Conservation (phyloP, 345 rosid genomes). For the Gossypium thurberi region DNA sequence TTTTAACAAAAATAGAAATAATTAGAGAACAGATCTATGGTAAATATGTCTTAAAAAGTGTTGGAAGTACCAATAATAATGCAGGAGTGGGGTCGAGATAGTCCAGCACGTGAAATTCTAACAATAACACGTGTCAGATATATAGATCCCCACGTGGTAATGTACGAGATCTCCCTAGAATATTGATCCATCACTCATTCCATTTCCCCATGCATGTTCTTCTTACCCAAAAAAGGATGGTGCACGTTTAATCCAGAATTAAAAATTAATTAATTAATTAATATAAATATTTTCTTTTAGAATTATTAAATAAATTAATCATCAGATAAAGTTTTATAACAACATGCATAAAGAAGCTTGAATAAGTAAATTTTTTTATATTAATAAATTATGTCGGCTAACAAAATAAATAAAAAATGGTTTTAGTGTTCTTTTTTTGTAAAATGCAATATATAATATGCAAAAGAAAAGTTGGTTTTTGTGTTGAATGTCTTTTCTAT, state of each 20-base stretch:
- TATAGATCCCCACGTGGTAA: background rate
- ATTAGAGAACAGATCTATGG: background rate
- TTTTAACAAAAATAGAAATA: background rate
- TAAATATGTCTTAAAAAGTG: background rate
- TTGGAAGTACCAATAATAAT: background rate
- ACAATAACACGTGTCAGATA: background rate
- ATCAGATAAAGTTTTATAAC: background rate
- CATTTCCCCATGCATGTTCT: background rate
- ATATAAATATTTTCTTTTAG: background rate
- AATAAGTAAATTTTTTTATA: background rate
- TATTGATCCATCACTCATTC: background rate
- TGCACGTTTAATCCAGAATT: background rate
- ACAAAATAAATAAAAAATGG: background rate
- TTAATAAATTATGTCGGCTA: background rate
- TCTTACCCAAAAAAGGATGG: background rate
- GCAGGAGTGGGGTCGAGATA: background rate
- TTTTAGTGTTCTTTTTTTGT: background rate
- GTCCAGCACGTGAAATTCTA: slow-evolving; percentile 13
- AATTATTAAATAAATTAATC: background rate
- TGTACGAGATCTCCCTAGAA: background rate
- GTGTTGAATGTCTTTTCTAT: background rate
- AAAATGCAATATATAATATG: background rate
- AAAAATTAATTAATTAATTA: background rate
- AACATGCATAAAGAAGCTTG: background rate
- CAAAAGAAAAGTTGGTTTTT: background rate